A percentile compares a stretch with the other conserved stretches of the same genome.
These are phyloP conservation scores for Coleophoma cylindrospora DNA, from an alignment of 2,329 filamentous ascomycete genomes.

Conservation along the genomic window DNA sequence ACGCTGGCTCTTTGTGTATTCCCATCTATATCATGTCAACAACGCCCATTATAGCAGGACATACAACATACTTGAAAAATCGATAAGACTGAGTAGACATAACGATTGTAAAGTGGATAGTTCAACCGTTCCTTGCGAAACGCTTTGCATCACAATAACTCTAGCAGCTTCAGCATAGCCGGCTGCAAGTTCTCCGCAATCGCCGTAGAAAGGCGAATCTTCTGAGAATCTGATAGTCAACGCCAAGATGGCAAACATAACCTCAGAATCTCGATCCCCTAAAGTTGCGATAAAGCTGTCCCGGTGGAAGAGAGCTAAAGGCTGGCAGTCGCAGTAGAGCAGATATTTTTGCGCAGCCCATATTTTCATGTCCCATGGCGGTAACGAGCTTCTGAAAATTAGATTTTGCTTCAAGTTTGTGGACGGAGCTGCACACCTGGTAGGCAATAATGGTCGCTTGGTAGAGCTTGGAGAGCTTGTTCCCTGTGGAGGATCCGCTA, in stretches of 20 bases:
- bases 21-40: conserved; percentile 28
- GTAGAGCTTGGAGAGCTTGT: background rate
- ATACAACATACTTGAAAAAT: conserved; percentile 28
- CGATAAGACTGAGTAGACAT: conserved; percentile 31
- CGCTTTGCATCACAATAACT: conserved; percentile 26
- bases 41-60: background rate
- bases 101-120: conserved; percentile 34
- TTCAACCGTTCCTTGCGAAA: conserved; percentile 29
- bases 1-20: conserved; percentile 37
- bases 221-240: conserved; percentile 37
- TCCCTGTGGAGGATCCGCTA: background rate
- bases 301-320: conserved; percentile 39
- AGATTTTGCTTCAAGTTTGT: conserved; percentile 8
- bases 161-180: conserved; percentile 31
- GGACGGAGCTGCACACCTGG: conserved; percentile 1
- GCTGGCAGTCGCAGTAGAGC: conserved; percentile 43
- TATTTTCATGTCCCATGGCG: conserved; percentile 32
- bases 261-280: conserved; percentile 28
- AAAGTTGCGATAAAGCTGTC: conserved; percentile 34
- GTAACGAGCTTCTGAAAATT: conserved; percentile 22
- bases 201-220: conserved; percentile 16
- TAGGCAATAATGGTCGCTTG: background rate
- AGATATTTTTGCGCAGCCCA: conserved; percentile 37
- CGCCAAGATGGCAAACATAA: conserved; percentile 31
- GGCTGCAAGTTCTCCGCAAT: conserved; percentile 21